Base-by-base conservation (phyloP, 352 stramenopile genomes). In the Globisporangium alternatum region DNA sequence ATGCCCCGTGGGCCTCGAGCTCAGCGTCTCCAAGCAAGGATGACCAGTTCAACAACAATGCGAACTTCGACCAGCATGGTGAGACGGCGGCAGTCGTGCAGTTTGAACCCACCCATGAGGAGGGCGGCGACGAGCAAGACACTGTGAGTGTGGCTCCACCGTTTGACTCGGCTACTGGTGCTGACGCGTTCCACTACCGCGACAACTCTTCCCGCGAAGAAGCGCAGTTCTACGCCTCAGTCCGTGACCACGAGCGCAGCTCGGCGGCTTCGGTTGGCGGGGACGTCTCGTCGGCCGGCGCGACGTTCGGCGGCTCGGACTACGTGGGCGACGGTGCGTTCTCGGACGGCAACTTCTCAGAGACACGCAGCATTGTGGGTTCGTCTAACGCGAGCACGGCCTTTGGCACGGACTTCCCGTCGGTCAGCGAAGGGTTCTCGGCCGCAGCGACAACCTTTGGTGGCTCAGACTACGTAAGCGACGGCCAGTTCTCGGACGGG, bases 381-480 rank as follows among this genome's bases (percentile, higher is more conserved):
- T 89, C 81, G 17, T 91, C 82, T 6, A 93, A 86, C 67, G 82
- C 78, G 8, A 88, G 84, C 56, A 93, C 84, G 8, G 82, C 84
- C 6, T 91, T 91, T 21, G 77, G 83, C 8, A 91, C 83, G 0
- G 82, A 93, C 69, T 87, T 87, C 28, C 77, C 81, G 8, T 90
- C 84, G 8, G 86, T 88, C 54, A 91, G 81, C 41, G 85, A 93
- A 47, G 82, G 80, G 0, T 88, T 76, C 8, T 91, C 82, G 12
- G 75, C 75, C 9, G 79, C 82, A 53, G 81, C 81, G 17, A 86
- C 80, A 21, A 79, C 76, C 13, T 85, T 88, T 52, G 80, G 76
- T 56, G 77, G 76, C 13, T 86, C 80, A 1, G 80, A 88, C 37
- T 83, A 85, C 51, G 76, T 73, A 15, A 86, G 77, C 67, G 79